Conservation (phyloP, 495 filamentous ascomycete species). For the Tetracladium marchalianum region DNA sequence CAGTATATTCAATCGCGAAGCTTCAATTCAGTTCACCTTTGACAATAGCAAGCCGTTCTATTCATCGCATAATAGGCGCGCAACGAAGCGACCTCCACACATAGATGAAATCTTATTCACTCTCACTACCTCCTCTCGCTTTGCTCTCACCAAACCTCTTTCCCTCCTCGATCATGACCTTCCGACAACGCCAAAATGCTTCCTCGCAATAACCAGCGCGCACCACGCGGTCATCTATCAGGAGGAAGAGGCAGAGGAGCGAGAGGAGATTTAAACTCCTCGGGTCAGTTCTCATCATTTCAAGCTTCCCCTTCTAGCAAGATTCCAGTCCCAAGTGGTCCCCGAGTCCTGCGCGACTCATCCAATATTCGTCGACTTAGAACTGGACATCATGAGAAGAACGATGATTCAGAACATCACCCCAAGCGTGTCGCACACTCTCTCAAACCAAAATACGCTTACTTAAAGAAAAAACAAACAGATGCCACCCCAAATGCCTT, state of each 20-base stretch:
- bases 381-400: no score
- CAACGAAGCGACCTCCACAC: no score
- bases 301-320: neutral
- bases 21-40: no score
- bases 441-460: neutral
- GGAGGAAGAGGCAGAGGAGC: conserved; percentile 16
- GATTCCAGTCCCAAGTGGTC: neutral
- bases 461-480: conserved; percentile 8
- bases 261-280: conserved; percentile 20
- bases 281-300: conserved; percentile 12
- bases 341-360: conserved; percentile 3
- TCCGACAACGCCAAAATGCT: conserved; percentile 15
- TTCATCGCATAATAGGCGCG: no score
- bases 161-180: conserved; percentile 14
- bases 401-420: no score
- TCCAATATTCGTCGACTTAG: neutral
- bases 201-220: conserved; percentile 7
- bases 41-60: no score
- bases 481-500: conserved; percentile 10
- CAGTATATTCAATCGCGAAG: no score
- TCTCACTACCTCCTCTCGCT: neutral
- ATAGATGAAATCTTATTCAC: no score
- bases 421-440: no score
- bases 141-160: conserved; percentile 13
- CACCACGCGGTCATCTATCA: conserved; percentile 11